Percentiles rank a stretch among this genome's conserved stretches.
Conservation (phyloP, 2,329 filamentous ascomycete species). For the Diaporthe destruens region DNA sequence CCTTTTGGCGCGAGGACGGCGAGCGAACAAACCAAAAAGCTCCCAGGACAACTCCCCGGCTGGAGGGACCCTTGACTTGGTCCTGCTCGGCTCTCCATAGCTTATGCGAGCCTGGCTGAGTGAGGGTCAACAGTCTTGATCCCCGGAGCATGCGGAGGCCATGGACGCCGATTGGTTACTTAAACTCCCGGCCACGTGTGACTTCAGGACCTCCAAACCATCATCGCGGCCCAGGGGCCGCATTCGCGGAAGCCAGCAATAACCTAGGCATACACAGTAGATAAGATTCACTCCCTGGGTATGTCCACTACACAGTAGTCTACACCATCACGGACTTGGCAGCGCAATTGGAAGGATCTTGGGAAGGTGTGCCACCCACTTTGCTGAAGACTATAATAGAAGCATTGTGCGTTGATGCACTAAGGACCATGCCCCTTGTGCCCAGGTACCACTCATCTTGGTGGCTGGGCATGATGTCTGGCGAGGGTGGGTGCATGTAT, state of each 20-base stretch:
- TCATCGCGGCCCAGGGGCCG: conserved; percentile 21
- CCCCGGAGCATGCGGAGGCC: background rate
- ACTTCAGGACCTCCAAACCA: background rate
- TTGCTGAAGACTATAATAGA: background rate
- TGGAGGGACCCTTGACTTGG: background rate
- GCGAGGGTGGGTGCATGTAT: background rate
- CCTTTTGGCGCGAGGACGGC: background rate
- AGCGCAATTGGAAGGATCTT: no score
- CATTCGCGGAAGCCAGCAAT: conserved; percentile 1
- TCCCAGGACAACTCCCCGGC: conserved; percentile 3
- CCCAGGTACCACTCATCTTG: background rate
- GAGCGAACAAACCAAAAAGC: conserved; percentile 12
- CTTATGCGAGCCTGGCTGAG: background rate
- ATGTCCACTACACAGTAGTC: background rate
- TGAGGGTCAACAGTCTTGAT: background rate
- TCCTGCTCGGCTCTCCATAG: background rate
- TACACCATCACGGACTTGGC: background rate
- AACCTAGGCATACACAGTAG: background rate
- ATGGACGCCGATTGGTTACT: conserved; percentile 14
- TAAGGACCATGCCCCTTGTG: background rate
- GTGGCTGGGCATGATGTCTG: no score
- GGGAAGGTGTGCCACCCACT: background rate
- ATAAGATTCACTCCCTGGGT: background rate
- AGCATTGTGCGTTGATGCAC: background rate
- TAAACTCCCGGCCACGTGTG: conserved; percentile 25